A percentile compares a stretch with the other conserved stretches of the same genome.
Conservation (phyloP, 257 asterid genomes). For the Parsonsia alboflavescens region DNA sequence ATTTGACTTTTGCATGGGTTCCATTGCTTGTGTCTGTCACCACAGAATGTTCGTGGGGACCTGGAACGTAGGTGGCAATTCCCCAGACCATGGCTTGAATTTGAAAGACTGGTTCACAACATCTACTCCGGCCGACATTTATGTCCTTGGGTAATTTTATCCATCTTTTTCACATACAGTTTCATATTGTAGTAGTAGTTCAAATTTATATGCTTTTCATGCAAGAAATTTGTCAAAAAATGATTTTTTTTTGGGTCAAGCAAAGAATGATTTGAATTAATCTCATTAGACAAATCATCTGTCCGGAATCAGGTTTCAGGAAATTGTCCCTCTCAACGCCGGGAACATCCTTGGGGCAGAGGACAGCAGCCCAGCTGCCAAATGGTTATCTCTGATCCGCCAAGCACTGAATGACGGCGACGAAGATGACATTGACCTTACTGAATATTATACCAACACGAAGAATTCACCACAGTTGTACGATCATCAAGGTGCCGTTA, state of each 20-base stretch:
- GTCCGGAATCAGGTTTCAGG: conserved; percentile 58
- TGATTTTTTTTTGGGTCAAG: too few species aligned
- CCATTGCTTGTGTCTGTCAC: not conserved
- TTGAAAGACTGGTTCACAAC: conserved; percentile 61
- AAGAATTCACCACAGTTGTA: not conserved
- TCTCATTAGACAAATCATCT: not conserved
- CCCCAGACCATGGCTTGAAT: conserved; percentile 54
- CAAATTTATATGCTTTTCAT: not conserved
- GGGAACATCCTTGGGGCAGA: conserved; percentile 76
- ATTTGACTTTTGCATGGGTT: not conserved
- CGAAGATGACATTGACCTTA: not conserved
- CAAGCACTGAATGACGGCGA: conserved; percentile 37
- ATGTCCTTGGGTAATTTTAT: conserved; percentile 67
- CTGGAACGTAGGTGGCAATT: conserved; percentile 94
- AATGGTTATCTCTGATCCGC: conserved; percentile 66
- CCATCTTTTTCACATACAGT: not conserved
- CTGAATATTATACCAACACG: not conserved
- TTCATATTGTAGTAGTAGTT: not conserved
- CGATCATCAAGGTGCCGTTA: conserved; percentile 11
- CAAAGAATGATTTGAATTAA: not conserved
- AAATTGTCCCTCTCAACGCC: conserved; percentile 81
- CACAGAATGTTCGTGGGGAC: conserved; percentile 85
- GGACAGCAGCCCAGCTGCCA: conserved; percentile 59
- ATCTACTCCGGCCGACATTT: conserved; percentile 59
- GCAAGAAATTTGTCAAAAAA: not conserved